A percentile compares a stretch with the other conserved stretches of the same genome.
Evolutionary conservation across 176 grass and related monocot species (phyloP).

Genomic region (barley (Hordeum vulgare)): MorexV3_pseudomolecules_assembly NC_058519.1:12100953-12101452

Average conservation of each 20-base stretch:
- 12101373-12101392: not conserved
- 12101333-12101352: not conserved
- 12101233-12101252: constrained; percentile 90
- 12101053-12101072: not conserved
- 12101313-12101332: constrained; percentile 94
- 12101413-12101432: constrained; percentile 98
- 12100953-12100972: not conserved
- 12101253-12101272: constrained; percentile 96
- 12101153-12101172: constrained; percentile 8
- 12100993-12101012: not conserved
- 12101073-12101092: not conserved
- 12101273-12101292: constrained; percentile 93
- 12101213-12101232: constrained; percentile 95
- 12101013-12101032: not conserved
- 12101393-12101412: constrained; percentile 33
- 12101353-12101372: constrained; percentile 14
- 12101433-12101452: constrained; percentile 95
- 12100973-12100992: not conserved
- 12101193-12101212: constrained; percentile 25
- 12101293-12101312: constrained; percentile 78
- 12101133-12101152: constrained; percentile 3
- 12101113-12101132: not conserved
- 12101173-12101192: not conserved
- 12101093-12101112: not conserved
- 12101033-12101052: not conserved